Conservation (phyloP, 768 basidiomycete species). For the Trametes cubensis region DNA sequence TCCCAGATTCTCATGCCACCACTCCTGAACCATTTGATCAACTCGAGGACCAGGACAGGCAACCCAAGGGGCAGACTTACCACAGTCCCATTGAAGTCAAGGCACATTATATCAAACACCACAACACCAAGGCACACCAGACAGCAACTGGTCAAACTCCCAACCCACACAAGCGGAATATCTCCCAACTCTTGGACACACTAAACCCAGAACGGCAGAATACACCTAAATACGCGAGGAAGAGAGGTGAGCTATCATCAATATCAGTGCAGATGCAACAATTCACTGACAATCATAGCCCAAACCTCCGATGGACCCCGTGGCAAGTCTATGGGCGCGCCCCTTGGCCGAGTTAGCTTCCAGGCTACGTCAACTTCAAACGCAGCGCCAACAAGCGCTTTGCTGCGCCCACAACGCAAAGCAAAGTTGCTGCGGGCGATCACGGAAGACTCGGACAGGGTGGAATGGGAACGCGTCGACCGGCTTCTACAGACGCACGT, state of each 20-base stretch:
- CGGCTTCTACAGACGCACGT: constrained; percentile 22
- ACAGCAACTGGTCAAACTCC: no score
- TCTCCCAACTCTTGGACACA: neutral
- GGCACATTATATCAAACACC: no score
- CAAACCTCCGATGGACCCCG: no score
- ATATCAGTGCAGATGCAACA: no score
- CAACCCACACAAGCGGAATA: no score
- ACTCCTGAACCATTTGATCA: constrained; percentile 1
- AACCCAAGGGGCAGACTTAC: neutral
- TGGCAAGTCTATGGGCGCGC: neutral
- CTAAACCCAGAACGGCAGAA: neutral
- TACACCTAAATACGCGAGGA: neutral
- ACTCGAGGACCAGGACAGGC: neutral
- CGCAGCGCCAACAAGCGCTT: neutral
- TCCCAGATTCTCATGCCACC: neutral
- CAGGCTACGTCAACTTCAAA: neutral
- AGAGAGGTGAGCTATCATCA: no score
- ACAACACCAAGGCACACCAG: no score
- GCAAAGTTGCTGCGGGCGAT: constrained; percentile 1
- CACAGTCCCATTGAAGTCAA: no score
- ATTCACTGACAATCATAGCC: no score
- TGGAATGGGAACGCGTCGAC: constrained; percentile 18
- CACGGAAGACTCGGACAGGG: constrained; percentile 6
- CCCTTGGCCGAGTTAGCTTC: neutral
- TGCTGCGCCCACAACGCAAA: neutral